Evolutionary conservation across 345 rosid species (phyloP), one percentile per base, ranked within the genome.

Genomic region (Salix udensis): DNA sequence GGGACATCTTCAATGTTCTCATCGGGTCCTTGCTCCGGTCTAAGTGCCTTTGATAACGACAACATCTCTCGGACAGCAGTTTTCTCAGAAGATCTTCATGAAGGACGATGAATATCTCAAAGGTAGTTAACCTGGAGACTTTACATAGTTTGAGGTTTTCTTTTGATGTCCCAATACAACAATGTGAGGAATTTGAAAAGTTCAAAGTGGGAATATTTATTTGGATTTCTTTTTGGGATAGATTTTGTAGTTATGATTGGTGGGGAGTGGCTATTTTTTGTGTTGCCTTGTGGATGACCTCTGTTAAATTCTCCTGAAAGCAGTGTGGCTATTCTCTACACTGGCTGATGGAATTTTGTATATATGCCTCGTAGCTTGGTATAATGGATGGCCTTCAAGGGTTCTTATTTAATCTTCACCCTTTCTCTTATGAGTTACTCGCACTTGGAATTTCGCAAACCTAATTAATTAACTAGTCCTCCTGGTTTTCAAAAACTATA

Each of bases 1-100:
- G 99, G 91, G 77, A 89, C 94, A 16, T 93, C 99, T 7, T 96
- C 99, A 1, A 90, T 93, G 83, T 96, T 93, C 91, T 96, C 99
- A 6, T 96, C 99, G 8, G 99, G 98, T 82, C 97, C 98, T 52
- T 87, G 86, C 86, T 96, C 99, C 31, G 92, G 99, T 76, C 65
- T 93, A 75, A 88, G 96, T 75, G 89, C 85, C 65, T 91, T 91
- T 15, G 97, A 93, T 66, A 89, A 89, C 37, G 97, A 93, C 46
- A 89, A 87, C 81, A 72, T 95, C 71, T 87, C 98, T 14, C 88
- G 94, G 78, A 87, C 96, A 58, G 93, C 89, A 10, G 89, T 87
- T 78, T 91, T 86, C 83, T 96, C 98, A 1, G 99, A 96, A 88
- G 99, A 96, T 87, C 99, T 96, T 74, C 98, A 90, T 72, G 98